Conservation (phyloP, 768 basidiomycete species). For the Pleurotus tuber-regium region DNA sequence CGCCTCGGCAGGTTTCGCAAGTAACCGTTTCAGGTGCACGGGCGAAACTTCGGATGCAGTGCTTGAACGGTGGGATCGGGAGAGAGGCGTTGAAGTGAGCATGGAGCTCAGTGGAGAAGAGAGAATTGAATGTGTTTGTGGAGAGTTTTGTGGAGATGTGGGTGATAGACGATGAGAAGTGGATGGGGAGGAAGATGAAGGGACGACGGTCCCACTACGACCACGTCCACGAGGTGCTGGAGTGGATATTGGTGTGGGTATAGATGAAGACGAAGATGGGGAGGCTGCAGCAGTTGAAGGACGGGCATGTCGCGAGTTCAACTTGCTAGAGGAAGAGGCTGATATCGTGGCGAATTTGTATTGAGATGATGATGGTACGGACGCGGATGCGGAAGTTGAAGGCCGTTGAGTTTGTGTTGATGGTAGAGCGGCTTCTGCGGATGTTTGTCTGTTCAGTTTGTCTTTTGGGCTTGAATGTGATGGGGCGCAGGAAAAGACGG, state of each 20-base stretch:
- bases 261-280: not conserved
- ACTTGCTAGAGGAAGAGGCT: not conserved
- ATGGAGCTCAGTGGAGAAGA: slow-evolving; percentile 3
- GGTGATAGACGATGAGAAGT: not conserved
- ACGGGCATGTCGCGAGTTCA: not conserved
- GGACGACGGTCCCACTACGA: not conserved
- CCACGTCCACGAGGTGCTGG: slow-evolving; percentile 2
- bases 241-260: not conserved
- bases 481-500: not conserved
- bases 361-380: not conserved
- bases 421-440: not conserved
- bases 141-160: slow-evolving; percentile 1
- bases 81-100: not conserved
- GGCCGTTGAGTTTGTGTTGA: too few species aligned
- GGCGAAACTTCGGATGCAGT: slow-evolving; percentile 10
- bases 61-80: slow-evolving; percentile 4
- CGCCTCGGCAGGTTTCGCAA: slow-evolving; percentile 27
- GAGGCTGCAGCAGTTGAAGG: not conserved
- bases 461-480: not conserved
- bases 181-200: not conserved
- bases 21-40: slow-evolving; percentile 30
- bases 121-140: not conserved
- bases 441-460: not conserved
- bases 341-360: not conserved
- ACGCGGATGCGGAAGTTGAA: not conserved